Evolutionary conservation across 768 basidiomycete genomes (phyloP), one percentile per base, ranked within the genome.

Genomic region (Phylloporus sp.): DNA sequence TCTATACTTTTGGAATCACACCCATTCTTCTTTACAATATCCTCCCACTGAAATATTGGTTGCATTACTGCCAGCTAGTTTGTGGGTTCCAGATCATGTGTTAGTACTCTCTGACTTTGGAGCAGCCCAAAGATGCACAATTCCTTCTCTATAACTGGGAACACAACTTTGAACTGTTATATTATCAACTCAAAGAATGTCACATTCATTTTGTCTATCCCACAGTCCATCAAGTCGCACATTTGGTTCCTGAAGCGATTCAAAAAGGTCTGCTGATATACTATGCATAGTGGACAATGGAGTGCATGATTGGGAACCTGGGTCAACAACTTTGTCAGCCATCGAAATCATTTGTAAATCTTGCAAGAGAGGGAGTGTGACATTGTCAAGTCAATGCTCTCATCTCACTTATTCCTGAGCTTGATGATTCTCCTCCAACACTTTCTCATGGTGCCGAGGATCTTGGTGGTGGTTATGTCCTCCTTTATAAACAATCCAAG

Each of bases 261-360:
- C 31, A 17, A 11, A 48, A 48, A 23, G 54, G 38, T 0, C 42
- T 35, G 0, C 21, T 35, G 0, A 44, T 48, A 5, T 48, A 50
- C 13, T 53, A 50, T n/a, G 38, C 62, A 1, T 66, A 69, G 24
- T 70, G 62, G 62, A 60, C 56, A 0, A 54, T 70, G 47, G 67
- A 68, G 31, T 20, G 48, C 0, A 59, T 56, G 0, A 64, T 67
- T n/a, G 59, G 64, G 0, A 63, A 56, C 18, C 48, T 67, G 9
- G 66, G 61, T 0, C 37, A 49, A 43, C 57, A 68, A 44, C 55
- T 66, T 7, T 28, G 32, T 0, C 53, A 54, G 9, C 50, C 26
- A 27, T 27, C 26, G 11, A 27, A 27, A 11, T 11, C 26, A 27
- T 27, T 9, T 27, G 26, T 11, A 11, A 27, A 27, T 27, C 26